These are phyloP conservation scores for Leucocoprinus leucothites DNA, from an alignment of 768 basidiomycete genomes.

Conservation along the genomic window DNA sequence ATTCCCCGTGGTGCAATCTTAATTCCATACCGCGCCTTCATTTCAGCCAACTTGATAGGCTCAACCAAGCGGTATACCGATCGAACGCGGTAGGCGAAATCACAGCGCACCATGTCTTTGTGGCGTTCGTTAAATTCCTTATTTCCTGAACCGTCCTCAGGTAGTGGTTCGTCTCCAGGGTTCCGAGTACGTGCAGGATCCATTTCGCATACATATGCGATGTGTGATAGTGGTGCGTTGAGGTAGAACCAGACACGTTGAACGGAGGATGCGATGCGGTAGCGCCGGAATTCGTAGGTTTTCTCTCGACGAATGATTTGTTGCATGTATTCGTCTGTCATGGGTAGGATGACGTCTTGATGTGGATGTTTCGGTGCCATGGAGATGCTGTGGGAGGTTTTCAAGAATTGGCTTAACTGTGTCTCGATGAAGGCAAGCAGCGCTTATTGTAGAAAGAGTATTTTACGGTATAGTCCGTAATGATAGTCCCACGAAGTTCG, in stretches of 20 bases:
- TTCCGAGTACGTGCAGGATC: conserved; percentile 21
- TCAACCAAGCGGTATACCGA: conserved; percentile 15
- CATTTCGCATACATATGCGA: conserved; percentile 25
- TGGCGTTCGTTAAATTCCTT: conserved; percentile 21
- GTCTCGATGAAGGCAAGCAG: too few relatives aligned
- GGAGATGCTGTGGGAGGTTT: too few relatives aligned
- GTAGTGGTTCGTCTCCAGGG: conserved; percentile 17
- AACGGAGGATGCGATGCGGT: conserved; percentile 24
- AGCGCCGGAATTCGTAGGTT: conserved; percentile 27
- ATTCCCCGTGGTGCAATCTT: conserved; percentile 9
- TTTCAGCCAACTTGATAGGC: conserved; percentile 16
- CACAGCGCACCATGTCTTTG: conserved; percentile 21
- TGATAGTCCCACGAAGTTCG: too few relatives aligned
- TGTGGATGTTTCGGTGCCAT: too few relatives aligned
- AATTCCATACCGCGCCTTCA: conserved; percentile 19
- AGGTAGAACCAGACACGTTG: conserved; percentile 26
- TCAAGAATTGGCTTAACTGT: too few relatives aligned
- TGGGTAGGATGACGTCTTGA: too few relatives aligned
- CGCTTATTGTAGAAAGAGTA: too few relatives aligned
- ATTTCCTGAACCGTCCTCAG: conserved; percentile 23
- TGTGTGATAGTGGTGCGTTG: conserved; percentile 21
- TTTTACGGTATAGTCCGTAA: too few relatives aligned
- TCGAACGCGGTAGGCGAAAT: conserved; percentile 24
- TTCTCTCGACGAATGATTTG: conserved; percentile 21
- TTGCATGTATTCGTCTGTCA: conserved; percentile 16